These are phyloP conservation scores for Pyrenochaeta sp. DNA, from an alignment of 2,329 filamentous ascomycete genomes.

Conservation along the genomic window DNA sequence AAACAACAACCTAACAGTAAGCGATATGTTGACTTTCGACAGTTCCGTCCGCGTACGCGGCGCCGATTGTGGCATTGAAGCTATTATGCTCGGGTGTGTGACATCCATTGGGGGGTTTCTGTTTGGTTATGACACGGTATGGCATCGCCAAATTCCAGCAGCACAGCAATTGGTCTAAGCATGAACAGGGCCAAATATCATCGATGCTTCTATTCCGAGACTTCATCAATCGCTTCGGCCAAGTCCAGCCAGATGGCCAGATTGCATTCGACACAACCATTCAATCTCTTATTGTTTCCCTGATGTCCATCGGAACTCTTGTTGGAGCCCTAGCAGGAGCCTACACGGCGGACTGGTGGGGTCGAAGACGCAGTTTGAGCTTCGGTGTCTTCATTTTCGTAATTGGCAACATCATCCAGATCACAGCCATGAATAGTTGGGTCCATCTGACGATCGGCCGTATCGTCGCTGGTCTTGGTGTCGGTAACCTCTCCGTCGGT, in stretches of 20 bases:
- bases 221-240: conserved; percentile 66
- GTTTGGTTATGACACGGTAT: too few relatives aligned
- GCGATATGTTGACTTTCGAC: conserved; percentile 10
- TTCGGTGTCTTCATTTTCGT: conserved; percentile 56
- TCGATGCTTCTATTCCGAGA: conserved; percentile 56
- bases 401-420: conserved; percentile 55
- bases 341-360: conserved; percentile 64
- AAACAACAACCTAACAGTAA: not conserved
- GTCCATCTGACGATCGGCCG: conserved; percentile 60
- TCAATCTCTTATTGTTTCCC: conserved; percentile 52
- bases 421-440: conserved; percentile 52
- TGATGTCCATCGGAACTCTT: conserved; percentile 52
- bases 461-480: conserved; percentile 53
- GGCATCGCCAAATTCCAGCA: not conserved
- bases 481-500: conserved; percentile 60
- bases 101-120: conserved; percentile 63
- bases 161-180: conserved; percentile 1
- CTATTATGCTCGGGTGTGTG: conserved; percentile 63
- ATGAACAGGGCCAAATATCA: conserved; percentile 38
- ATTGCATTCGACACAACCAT: conserved; percentile 52
- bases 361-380: conserved; percentile 57
- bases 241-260: conserved; percentile 51
- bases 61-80: conserved; percentile 44
- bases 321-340: conserved; percentile 53
- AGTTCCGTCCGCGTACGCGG: conserved; percentile 41